phyloP scores from a whole-genome alignment of 441 rosid genomes.

The Jatropha multifida region DNA sequence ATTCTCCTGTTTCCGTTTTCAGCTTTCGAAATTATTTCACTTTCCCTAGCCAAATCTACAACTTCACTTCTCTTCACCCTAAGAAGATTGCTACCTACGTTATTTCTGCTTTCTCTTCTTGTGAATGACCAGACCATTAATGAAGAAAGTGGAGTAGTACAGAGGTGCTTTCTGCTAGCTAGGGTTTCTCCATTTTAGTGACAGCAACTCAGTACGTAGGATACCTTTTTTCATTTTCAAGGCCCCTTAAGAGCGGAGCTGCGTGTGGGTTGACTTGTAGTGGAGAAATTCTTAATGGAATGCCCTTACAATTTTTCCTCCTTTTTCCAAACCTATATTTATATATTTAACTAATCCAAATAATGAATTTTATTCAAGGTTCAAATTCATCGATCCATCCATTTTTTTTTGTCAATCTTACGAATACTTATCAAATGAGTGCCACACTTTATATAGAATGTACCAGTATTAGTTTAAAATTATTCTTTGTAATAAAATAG shows the following conservation, averaged over 20 bases:
- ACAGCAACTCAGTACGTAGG: neutral
- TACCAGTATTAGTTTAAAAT: no score
- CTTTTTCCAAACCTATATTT: no score
- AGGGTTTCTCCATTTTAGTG: constrained; percentile 17
- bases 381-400: no score
- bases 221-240: neutral
- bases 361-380: no score
- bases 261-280: no score
- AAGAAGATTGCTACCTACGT: neutral
- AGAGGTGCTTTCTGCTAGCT: constrained; percentile 2
- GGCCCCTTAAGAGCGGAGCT: neutral
- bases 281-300: neutral
- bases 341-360: no score
- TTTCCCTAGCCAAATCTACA: constrained; percentile 10
- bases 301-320: no score
- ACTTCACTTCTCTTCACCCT: constrained; percentile 31
- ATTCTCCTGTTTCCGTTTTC: constrained; percentile 28
- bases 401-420: no score
- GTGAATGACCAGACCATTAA: neutral
- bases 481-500: no score
- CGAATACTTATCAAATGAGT: no score
- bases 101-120: neutral
- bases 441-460: no score
- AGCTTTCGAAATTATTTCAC: constrained; percentile 27
- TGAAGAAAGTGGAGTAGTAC: constrained; percentile 1